phyloP scores from a whole-genome alignment of 257 asterid genomes.

The Plantago major region DNA sequence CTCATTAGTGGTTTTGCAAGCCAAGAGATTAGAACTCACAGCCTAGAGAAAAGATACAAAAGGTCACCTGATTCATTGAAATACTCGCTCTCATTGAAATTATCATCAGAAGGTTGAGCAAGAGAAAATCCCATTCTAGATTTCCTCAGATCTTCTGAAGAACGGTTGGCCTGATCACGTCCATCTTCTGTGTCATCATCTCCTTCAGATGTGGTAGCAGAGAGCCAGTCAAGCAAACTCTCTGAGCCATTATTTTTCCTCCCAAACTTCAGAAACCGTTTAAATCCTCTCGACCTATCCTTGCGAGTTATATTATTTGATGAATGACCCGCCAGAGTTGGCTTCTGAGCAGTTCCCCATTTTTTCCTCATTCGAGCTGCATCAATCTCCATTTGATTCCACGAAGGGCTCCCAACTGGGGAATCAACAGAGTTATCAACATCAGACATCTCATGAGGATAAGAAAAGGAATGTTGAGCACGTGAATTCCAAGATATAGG shows the following conservation, averaged over 20 bases:
- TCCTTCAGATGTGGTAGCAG: constrained; percentile 97
- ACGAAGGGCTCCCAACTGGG: constrained; percentile 78
- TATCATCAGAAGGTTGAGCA: constrained; percentile 68
- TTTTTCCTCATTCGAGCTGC: constrained; percentile 75
- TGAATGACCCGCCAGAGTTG: constrained; percentile 2
- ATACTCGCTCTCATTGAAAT: constrained; percentile 61
- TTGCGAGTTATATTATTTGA: constrained; percentile 7
- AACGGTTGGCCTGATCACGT: constrained; percentile 62
- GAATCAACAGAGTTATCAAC: constrained; percentile 70
- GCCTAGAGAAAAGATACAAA: background rate
- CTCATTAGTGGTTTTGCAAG: background rate
- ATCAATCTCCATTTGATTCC: constrained; percentile 60
- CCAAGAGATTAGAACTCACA: background rate
- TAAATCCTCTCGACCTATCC: constrained; percentile 78
- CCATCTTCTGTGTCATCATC: constrained; percentile 93
- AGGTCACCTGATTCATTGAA: constrained; percentile 64
- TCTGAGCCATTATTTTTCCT: constrained; percentile 73
- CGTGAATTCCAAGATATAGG: constrained; percentile 52
- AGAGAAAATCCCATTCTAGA: constrained; percentile 82
- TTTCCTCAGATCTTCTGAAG: constrained; percentile 74
- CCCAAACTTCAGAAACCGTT: constrained; percentile 72
- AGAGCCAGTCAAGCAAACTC: constrained; percentile 77
- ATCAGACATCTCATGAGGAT: constrained; percentile 69
- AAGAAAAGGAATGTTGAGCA: constrained; percentile 53
- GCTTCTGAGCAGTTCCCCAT: constrained; percentile 53